Conservation (phyloP, 352 stramenopile genomes). For the Phytophthora pinifolia region DNA sequence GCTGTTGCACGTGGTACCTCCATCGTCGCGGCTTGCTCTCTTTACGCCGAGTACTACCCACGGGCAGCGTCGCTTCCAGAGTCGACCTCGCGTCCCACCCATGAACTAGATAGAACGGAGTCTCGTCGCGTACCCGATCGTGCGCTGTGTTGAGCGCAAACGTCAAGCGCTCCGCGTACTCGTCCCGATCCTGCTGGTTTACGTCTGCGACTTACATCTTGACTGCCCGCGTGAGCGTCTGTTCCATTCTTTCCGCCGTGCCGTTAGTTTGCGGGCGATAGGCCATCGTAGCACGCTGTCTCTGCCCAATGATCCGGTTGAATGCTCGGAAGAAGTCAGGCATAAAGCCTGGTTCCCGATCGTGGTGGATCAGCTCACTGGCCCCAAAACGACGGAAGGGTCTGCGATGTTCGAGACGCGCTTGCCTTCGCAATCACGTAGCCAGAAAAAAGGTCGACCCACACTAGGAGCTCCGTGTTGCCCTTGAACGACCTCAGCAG, state of each 20-base stretch:
- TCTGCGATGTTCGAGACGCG: too few relatives aligned
- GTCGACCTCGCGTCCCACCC: too few relatives aligned
- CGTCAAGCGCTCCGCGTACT: too few relatives aligned
- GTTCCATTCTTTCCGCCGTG: constrained; percentile 16
- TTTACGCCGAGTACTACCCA: too few relatives aligned
- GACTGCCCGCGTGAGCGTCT: constrained; percentile 10
- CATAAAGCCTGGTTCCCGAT: constrained; percentile 30
- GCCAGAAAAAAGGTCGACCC: constrained; percentile 20
- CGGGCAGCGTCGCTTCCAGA: too few relatives aligned
- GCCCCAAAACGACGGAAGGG: constrained; percentile 14
- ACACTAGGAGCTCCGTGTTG: constrained; percentile 28
- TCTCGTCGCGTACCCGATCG: too few relatives aligned
- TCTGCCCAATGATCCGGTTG: constrained; percentile 14
- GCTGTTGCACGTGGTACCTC: too few relatives aligned
- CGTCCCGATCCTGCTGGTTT: constrained; percentile 21
- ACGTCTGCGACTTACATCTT: constrained; percentile 23
- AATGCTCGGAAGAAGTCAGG: constrained; percentile 19
- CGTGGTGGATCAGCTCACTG: constrained; percentile 18
- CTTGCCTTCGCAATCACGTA: too few relatives aligned
- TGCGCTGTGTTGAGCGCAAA: too few relatives aligned
- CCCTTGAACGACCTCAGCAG: constrained; percentile 8
- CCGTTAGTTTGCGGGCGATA: constrained; percentile 25
- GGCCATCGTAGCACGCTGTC: constrained; percentile 6
- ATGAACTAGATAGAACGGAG: too few relatives aligned
- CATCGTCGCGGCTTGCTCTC: too few relatives aligned